Evolutionary conservation across 2,329 filamentous ascomycete genomes (phyloP), one percentile per base, ranked within the genome.

Genomic region (Aspergillus neotritici): DNA sequence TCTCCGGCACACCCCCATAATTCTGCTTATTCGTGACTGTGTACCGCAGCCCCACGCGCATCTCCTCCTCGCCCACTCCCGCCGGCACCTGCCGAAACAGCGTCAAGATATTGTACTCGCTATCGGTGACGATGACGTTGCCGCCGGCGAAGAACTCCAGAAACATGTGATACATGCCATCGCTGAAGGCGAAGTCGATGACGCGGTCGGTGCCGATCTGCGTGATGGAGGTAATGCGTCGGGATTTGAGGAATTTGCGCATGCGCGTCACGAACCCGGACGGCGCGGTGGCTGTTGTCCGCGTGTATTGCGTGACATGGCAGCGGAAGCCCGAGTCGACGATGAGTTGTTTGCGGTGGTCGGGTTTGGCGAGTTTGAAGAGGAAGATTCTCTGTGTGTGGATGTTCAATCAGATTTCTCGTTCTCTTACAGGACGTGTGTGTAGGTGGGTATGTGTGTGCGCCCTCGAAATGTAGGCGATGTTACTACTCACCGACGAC

Each of bases 121-220:
- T 78, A 61, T 97, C 89, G 3, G 93, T 95, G 41, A 98, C 75
- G 48, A 98, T 87, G 48, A 98, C 84, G 62, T 98, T 98, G 35
- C 93, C 93, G 40, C 87, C 86, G 1, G 93, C 91, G 63, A 95
- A 98, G 70, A 98, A 98, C 68, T 98, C 93, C 21, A 98, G 72
- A 62, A 88, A 96, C 15, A 98, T 67, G 33, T 84, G 78, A 62
- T 94, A 96, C 54, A 83, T 77, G 9, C 93, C 93, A 72, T 97
- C 89, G 55, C 87, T 94, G 63, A 98, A 96, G 57, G 86, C 79
- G 41, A 98, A 82, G 63, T 97, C 88, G 41, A 98, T 83, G 48
- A 98, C 86, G 41, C 93, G 80, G 65, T 98, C 93, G 2, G 90
- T 96, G 37, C 93, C 93, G 39, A 98, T 79, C 67, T 98, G 93